Percentiles rank a stretch among this genome's conserved stretches.
phyloP scores from a whole-genome alignment of 495 filamentous ascomycete species.

The Arthonia radiata region DNA sequence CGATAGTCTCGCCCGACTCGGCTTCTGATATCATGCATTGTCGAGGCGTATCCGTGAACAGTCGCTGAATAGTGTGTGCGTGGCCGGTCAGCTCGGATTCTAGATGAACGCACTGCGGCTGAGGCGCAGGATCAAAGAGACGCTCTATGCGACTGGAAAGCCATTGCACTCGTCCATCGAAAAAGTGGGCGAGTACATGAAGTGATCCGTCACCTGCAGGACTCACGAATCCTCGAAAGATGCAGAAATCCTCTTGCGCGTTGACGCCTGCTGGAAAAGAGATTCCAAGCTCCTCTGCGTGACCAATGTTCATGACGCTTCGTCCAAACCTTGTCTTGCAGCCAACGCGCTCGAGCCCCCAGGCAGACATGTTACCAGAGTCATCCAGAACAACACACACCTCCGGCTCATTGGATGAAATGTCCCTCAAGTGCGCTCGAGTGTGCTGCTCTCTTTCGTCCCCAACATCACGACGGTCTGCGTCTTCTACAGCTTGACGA shows the following conservation, averaged over 20 bases:
- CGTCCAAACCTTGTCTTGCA: constrained; percentile 40
- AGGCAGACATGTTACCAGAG: constrained; percentile 70
- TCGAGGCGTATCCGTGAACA: constrained; percentile 61
- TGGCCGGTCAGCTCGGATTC: constrained; percentile 63
- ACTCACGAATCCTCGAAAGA: constrained; percentile 46
- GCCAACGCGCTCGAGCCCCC: constrained; percentile 80
- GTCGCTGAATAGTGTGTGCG: constrained; percentile 52
- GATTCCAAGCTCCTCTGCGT: constrained; percentile 46
- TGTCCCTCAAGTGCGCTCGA: constrained; percentile 62
- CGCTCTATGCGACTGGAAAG: constrained; percentile 55
- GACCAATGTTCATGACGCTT: constrained; percentile 70
- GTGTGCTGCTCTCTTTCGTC: constrained; percentile 39
- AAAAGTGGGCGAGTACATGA: constrained; percentile 60
- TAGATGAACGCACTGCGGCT: constrained; percentile 30
- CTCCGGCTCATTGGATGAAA: constrained; percentile 68
- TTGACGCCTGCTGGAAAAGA: constrained; percentile 28
- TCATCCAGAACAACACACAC: constrained; percentile 70
- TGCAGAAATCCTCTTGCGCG: constrained; percentile 32
- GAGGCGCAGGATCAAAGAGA: constrained; percentile 55
- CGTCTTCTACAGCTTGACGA: constrained; percentile 45
- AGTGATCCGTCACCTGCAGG: constrained; percentile 33
- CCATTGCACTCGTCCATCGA: constrained; percentile 65
- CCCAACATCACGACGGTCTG: constrained; percentile 33
- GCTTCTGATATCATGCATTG: constrained; percentile 62
- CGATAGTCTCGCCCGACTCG: constrained; percentile 47